These are phyloP conservation scores for Nigrograna mackinnonii DNA, from an alignment of 2,329 filamentous ascomycete species.

Conservation along the genomic window DNA sequence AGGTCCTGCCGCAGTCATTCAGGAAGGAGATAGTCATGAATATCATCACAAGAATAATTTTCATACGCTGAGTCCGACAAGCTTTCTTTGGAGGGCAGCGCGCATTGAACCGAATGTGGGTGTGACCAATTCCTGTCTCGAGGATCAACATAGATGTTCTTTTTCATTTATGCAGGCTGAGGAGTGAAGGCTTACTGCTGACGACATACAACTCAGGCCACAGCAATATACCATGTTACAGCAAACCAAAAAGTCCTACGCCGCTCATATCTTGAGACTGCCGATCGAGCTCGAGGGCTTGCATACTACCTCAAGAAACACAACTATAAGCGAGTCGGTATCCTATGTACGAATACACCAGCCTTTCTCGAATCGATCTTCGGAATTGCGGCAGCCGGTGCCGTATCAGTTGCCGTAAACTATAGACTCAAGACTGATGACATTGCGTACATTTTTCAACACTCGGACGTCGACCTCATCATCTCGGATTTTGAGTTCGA, in stretches of 20 bases:
- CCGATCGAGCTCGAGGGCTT: constrained; percentile 83
- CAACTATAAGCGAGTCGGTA: constrained; percentile 75
- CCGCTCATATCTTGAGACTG: constrained; percentile 78
- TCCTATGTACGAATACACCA: constrained; percentile 90
- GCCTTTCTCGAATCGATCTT: constrained; percentile 92
- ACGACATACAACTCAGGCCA: constrained; percentile 53
- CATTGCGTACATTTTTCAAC: constrained; percentile 86
- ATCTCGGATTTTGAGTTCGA: constrained; percentile 85
- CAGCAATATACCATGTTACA: constrained; percentile 85
- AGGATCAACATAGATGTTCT: not conserved
- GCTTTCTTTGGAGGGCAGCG: constrained; percentile 84
- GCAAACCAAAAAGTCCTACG: constrained; percentile 74
- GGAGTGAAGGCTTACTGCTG: not conserved
- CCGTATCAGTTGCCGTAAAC: constrained; percentile 74
- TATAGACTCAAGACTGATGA: constrained; percentile 81
- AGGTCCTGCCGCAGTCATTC: constrained; percentile 38
- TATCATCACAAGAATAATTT: constrained; percentile 61
- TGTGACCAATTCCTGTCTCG: too few species aligned
- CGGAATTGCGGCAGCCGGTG: constrained; percentile 81
- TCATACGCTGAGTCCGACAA: constrained; percentile 83
- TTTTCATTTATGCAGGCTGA: not conserved
- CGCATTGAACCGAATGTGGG: constrained; percentile 78
- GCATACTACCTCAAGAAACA: constrained; percentile 85
- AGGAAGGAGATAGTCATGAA: constrained; percentile 36
- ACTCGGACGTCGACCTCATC: constrained; percentile 83